Conservation (phyloP, 352 stramenopile species). For the Phytophthora hybrid region DNA sequence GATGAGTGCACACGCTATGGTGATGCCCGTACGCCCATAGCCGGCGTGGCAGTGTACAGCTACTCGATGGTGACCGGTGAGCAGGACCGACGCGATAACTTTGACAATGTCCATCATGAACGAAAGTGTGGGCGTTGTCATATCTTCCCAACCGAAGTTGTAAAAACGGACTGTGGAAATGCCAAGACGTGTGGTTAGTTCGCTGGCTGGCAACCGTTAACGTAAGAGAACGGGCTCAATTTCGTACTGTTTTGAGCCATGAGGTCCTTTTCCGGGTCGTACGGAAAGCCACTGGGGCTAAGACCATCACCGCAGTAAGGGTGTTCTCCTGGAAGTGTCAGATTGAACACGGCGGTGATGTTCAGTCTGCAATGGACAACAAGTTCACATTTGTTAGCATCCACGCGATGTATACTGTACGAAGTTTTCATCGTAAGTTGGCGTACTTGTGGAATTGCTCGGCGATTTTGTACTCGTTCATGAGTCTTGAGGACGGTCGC, state of each 20-base stretch:
- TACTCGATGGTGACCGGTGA: slow-evolving; percentile 71
- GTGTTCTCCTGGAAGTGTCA: slow-evolving; percentile 92
- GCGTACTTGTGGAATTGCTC: slow-evolving; percentile 83
- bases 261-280: slow-evolving; percentile 88
- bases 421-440: not conserved
- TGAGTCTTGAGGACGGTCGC: slow-evolving; percentile 84
- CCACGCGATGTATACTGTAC: not conserved
- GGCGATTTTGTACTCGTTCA: slow-evolving; percentile 83
- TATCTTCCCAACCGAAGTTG: slow-evolving; percentile 94
- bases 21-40: slow-evolving; percentile 88
- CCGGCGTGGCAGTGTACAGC: slow-evolving; percentile 92
- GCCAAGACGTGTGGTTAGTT: not conserved
- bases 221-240: not conserved
- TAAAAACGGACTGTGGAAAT: slow-evolving; percentile 80
- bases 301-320: slow-evolving; percentile 91
- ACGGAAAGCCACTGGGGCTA: slow-evolving; percentile 82
- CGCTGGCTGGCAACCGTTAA: no score
- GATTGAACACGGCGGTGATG: slow-evolving; percentile 90
- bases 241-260: slow-evolving; percentile 86
- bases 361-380: slow-evolving; percentile 49
- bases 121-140: slow-evolving; percentile 88
- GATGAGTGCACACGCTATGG: slow-evolving; percentile 87
- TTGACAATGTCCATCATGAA: slow-evolving; percentile 92
- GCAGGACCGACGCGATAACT: slow-evolving; percentile 80
- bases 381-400: slow-evolving; percentile 6